Evolutionary conservation across 306 rosid species (phyloP).

Genomic region (Cicer yamashitae): DNA sequence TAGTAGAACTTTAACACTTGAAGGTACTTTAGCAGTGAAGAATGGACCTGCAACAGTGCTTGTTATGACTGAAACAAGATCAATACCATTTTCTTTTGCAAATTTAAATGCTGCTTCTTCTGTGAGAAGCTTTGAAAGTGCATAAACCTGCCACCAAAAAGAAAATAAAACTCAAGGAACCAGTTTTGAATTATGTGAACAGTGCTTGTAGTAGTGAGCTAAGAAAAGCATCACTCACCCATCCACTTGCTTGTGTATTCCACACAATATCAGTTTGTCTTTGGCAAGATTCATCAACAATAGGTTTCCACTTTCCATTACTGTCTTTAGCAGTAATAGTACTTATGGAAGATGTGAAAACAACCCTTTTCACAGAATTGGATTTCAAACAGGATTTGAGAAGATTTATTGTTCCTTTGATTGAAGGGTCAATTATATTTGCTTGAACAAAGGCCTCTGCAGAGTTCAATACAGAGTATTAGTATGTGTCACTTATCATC

Average conservation of each 20-base stretch:
- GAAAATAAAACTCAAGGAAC: slow-evolving; percentile 11
- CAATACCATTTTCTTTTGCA: slow-evolving; percentile 67
- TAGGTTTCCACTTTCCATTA: slow-evolving; percentile 56
- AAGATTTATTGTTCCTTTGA: slow-evolving; percentile 67
- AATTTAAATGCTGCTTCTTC: slow-evolving; percentile 80
- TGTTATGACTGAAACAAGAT: slow-evolving; percentile 73
- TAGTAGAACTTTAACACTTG: slow-evolving; percentile 69
- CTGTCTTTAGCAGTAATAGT: slow-evolving; percentile 69
- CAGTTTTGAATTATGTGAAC: neutral
- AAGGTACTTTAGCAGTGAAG: slow-evolving; percentile 66
- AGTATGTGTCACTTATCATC: slow-evolving; percentile 28
- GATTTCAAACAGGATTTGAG: slow-evolving; percentile 74
- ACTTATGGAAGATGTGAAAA: slow-evolving; percentile 83
- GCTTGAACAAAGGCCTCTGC: slow-evolving; percentile 66
- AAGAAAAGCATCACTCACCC: slow-evolving; percentile 56
- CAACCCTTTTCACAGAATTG: slow-evolving; percentile 73
- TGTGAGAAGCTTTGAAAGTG: slow-evolving; percentile 65
- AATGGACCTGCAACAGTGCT: slow-evolving; percentile 82
- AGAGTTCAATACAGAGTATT: slow-evolving; percentile 16
- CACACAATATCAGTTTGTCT: slow-evolving; percentile 56
- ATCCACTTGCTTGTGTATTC: slow-evolving; percentile 71
- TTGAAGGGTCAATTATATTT: slow-evolving; percentile 61
- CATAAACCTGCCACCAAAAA: slow-evolving; percentile 62
- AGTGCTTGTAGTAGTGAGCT: neutral
- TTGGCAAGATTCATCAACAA: slow-evolving; percentile 78